Evolutionary conservation across 305 asterid species (phyloP).

Genomic region (Rubia peregrina): DNA sequence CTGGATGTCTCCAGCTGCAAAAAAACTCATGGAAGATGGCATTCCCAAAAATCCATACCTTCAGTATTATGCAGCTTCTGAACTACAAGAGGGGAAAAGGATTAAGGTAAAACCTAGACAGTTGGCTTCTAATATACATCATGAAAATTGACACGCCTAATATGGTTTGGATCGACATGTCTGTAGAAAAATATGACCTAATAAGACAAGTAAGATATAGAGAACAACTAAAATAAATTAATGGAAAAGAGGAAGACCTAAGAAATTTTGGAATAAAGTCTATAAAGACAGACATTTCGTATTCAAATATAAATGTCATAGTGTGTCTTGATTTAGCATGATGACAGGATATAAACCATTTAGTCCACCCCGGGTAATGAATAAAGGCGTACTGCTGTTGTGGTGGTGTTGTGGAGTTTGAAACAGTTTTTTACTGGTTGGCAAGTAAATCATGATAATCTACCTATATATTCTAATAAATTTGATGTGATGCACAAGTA

Average conservation of each 20-base stretch:
- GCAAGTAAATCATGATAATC: background rate
- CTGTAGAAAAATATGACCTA: background rate
- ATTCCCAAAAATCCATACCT: slow-evolving; percentile 26
- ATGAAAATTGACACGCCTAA: background rate
- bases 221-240: background rate
- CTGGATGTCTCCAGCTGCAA: slow-evolving; percentile 59
- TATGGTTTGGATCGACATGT: too few relatives aligned
- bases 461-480: background rate
- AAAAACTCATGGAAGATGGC: slow-evolving; percentile 28
- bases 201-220: background rate
- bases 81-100: slow-evolving; percentile 44
- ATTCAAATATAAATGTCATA: background rate
- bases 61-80: slow-evolving; percentile 24
- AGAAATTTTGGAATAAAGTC: background rate
- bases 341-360: background rate
- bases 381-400: background rate
- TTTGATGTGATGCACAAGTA: background rate
- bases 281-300: background rate
- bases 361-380: background rate
- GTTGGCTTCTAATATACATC: background rate
- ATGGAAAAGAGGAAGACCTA: background rate
- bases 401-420: background rate
- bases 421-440: background rate
- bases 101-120: slow-evolving; percentile 37
- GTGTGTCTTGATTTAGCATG: background rate